phyloP scores from a whole-genome alignment of 2,329 filamentous ascomycete genomes.

The Phoma sp. region DNA sequence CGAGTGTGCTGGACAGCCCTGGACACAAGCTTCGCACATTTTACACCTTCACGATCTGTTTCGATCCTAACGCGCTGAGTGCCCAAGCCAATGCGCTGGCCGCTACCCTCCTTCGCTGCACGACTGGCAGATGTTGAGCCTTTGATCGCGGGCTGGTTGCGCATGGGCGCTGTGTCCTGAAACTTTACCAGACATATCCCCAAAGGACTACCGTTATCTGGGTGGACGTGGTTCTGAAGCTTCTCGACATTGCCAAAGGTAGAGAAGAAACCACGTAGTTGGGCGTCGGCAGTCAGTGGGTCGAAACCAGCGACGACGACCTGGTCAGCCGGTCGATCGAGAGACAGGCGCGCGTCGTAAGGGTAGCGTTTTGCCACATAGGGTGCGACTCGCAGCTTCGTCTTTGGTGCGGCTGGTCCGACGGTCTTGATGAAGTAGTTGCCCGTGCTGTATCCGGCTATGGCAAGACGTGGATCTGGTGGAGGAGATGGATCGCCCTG shows the following conservation, averaged over 20 bases:
- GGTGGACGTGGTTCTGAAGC: conserved; percentile 93
- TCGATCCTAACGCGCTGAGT: conserved; percentile 73
- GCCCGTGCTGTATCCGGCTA: conserved; percentile 64
- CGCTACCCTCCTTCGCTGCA: conserved; percentile 78
- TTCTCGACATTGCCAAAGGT: conserved; percentile 87
- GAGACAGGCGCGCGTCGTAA: conserved; percentile 81
- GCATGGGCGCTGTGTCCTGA: conserved; percentile 67
- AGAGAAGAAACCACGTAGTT: conserved; percentile 76
- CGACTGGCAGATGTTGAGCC: conserved; percentile 82
- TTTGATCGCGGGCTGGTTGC: conserved; percentile 61
- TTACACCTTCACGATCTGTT: conserved; percentile 85
- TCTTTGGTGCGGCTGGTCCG: conserved; percentile 68
- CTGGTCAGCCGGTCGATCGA: conserved; percentile 87
- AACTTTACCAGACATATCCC: conserved; percentile 93
- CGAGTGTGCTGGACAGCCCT: conserved; percentile 72
- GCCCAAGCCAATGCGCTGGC: conserved; percentile 78
- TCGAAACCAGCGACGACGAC: conserved; percentile 97
- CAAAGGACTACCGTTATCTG: conserved; percentile 89
- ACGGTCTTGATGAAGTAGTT: conserved; percentile 56
- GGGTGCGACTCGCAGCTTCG: conserved; percentile 71
- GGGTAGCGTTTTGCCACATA: conserved; percentile 82
- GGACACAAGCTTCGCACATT: conserved; percentile 79
- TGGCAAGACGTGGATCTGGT: conserved; percentile 79
- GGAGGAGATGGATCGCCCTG: conserved; percentile 81
- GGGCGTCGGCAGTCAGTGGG: conserved; percentile 79